Evolutionary conservation across 805 yeast species (phyloP), one percentile per base, ranked within the genome.

Genomic region (Metschnikowia amazonensis): DNA sequence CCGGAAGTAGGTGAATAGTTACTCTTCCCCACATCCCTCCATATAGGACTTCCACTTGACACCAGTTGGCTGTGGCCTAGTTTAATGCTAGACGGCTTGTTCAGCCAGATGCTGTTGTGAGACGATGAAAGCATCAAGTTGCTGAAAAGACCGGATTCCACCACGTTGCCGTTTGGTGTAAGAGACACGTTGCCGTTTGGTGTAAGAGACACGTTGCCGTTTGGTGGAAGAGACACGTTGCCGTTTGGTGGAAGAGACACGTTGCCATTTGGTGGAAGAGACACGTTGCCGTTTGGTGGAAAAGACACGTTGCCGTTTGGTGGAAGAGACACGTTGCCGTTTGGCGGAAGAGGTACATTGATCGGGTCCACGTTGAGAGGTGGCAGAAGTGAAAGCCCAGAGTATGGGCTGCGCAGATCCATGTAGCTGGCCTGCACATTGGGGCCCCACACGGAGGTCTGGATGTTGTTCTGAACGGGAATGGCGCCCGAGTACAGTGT

Each of bases 71-170:
- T 47, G 44, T 51, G 56, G 20, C 49, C 45, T n/a, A 25, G 36
- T 30, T 32, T 18, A n/a, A 37, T 21, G 9, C 44, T 42, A 36
- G 43, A 32, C 7, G 46, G 48, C 10, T 46, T 41, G 32, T 47
- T 55, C 57, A 53, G 57, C 57, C 57, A 53, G 25, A 53, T 53
- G 18, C 45, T 51, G 35, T 42, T 53, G 35, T 45, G 47, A 7
- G 50, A 35, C 4, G 48, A 39, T 5, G 57, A 43, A 23, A 53
- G 48, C 28, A 46, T 32, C 18, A 51, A 32, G 24, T 44, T 44
- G 42, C 36, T 44, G 36, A 51, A 42, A 38, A 51, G 43, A 4
- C 43, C 45, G 24, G 33, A 34, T n/a, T 48, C 49, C 39, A 27
- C 36, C 24, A 20, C 35, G 24, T 27, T 46, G 29, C 48, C 40